A percentile compares a stretch with the other conserved stretches of the same genome.
These are phyloP conservation scores for Pyrus pyrifolia DNA, from an alignment of 306 rosid genomes.

Conservation along the genomic window DNA sequence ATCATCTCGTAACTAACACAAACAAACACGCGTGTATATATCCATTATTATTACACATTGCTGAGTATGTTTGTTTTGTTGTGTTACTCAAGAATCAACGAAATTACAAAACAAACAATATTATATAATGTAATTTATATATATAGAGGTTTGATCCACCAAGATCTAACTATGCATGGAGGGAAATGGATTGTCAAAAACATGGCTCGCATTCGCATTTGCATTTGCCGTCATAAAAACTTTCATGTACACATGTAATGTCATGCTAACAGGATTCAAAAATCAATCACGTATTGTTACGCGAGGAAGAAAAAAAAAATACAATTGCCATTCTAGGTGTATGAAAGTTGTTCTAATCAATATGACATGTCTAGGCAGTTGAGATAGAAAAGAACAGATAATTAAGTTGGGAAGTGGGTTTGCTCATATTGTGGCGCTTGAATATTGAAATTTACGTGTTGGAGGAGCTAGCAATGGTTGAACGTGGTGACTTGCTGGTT, in stretches of 20 bases:
- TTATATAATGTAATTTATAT: neutral
- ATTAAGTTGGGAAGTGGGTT: neutral
- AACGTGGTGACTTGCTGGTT: constrained; percentile 49
- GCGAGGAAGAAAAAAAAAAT: too few species aligned
- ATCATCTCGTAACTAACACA: constrained; percentile 3
- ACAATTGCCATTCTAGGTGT: neutral
- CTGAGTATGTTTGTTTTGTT: neutral
- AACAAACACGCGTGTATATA: neutral
- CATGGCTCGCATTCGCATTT: neutral
- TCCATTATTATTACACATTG: neutral
- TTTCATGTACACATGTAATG: neutral
- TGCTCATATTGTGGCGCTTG: neutral
- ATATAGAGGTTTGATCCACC: neutral
- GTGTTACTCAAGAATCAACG: neutral
- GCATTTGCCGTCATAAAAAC: neutral
- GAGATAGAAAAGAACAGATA: neutral
- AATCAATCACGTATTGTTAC: neutral
- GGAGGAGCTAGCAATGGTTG: constrained; percentile 1
- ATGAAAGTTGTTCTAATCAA: neutral
- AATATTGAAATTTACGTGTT: too few species aligned
- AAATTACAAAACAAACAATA: neutral
- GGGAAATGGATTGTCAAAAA: neutral
- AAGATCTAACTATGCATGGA: neutral
- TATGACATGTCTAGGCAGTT: too few species aligned
- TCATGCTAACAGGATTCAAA: neutral